Evolutionary conservation across 371 early-diverging fungal species (phyloP), one percentile per base, ranked within the genome.

Genomic region (Circinella minor): DNA sequence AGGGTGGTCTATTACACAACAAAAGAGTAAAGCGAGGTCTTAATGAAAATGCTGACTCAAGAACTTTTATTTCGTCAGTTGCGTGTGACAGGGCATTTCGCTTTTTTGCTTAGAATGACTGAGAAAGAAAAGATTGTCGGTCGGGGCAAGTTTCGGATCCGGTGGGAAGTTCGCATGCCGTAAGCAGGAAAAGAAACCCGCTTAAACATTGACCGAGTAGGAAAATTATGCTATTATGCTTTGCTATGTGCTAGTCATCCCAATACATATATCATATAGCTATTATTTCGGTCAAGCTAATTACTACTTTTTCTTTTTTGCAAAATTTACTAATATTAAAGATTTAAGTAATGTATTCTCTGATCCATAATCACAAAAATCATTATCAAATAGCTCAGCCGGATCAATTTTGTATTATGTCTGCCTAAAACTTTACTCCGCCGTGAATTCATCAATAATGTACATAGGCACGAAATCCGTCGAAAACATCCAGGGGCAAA

Each of bases 31-130:
- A 17, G 43, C 20, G 36, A 51, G 14, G 39, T 43, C 43, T 55
- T 39, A 20, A 37, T 65, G 63, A 74, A 74, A 67, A 71, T 75
- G 75, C 75, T 75, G 75, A 75, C 71, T 67, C 71, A 75, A 69
- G 65, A 34, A 47, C 64, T 68, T 71, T 66, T 66, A 63, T 63
- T 63, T 47, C 63, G 47, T 20, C 43, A 14, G 46, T 38, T n/a
- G 63, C 43, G 63, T 63, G 63, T 46, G 63, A 63, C 63, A 63
- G 27, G 27, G 47, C 47, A 43, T 18, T 18, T 11, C 43, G 11
- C 43, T 9, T 43, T 47, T 47, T 46, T 39, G 13, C 61, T 38
- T 46, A 27, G 27, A n/a, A 18, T 57, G 57, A 57, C 57, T 57
- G 57, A 57, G 57, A 18, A 18, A 57, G 27, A 57, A 57, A 57